Evolutionary conservation across 495 filamentous ascomycete species (phyloP).

Genomic region (Penicillium coffeae): DNA sequence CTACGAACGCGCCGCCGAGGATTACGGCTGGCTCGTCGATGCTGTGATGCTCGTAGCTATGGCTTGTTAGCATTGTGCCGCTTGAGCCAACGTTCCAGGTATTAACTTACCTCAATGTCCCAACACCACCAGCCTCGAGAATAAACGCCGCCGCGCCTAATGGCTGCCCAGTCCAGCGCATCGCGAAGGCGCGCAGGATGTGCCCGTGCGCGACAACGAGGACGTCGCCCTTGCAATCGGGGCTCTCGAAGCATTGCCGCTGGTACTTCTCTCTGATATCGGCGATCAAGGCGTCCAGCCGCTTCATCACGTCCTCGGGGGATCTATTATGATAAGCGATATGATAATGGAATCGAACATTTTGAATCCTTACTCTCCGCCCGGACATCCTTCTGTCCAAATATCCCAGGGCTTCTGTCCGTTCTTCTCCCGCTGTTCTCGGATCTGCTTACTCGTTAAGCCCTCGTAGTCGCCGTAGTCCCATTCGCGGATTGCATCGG

Average conservation of each 20-base stretch:
- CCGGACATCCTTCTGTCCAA: conserved; percentile 76
- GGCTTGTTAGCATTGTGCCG: too few relatives aligned
- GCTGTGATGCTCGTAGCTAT: conserved; percentile 67
- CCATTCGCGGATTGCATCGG: conserved; percentile 84
- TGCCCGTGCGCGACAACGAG: conserved; percentile 79
- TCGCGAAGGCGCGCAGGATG: conserved; percentile 83
- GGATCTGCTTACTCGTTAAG: conserved; percentile 71
- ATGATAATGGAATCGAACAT: background rate
- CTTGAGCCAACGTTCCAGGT: too few relatives aligned
- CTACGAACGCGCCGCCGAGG: conserved; percentile 51
- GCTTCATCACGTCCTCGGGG: conserved; percentile 60
- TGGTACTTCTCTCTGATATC: conserved; percentile 64
- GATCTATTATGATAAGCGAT: conserved; percentile 36
- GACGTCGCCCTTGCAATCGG: conserved; percentile 55
- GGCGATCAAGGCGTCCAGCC: conserved; percentile 70
- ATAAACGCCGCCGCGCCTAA: conserved; percentile 52
- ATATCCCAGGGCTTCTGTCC: conserved; percentile 64
- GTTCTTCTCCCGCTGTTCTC: conserved; percentile 43
- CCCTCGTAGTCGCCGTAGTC: conserved; percentile 97
- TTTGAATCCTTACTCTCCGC: conserved; percentile 52
- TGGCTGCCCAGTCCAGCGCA: conserved; percentile 75
- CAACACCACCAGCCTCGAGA: conserved; percentile 79
- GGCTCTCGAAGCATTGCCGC: conserved; percentile 31
- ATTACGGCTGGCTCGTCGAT: conserved; percentile 69
- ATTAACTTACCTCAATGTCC: conserved; percentile 68